These are phyloP conservation scores for Inga laurina DNA, from an alignment of 306 rosid species.

Conservation along the genomic window DNA sequence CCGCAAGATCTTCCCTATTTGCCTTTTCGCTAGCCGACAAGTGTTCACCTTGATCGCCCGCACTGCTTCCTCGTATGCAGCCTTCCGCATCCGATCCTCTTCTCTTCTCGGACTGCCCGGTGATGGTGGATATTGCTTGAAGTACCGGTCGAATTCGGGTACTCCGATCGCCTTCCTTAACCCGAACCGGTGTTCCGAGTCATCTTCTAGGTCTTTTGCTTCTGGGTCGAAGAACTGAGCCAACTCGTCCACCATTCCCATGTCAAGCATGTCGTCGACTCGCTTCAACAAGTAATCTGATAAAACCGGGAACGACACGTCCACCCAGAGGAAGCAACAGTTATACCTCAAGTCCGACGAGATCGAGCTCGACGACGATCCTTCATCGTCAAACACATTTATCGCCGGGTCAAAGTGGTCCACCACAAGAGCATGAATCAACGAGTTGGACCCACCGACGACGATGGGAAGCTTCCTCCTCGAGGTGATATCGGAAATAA, in stretches of 20 bases:
- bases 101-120: background rate
- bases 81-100: slow-evolving; percentile 43
- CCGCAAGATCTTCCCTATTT: slow-evolving; percentile 63
- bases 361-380: background rate
- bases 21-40: slow-evolving; percentile 66
- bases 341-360: slow-evolving; percentile 62
- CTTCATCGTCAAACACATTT: slow-evolving; percentile 44
- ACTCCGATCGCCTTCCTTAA: slow-evolving; percentile 87
- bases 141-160: slow-evolving; percentile 76
- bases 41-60: slow-evolving; percentile 75
- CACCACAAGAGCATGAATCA: slow-evolving; percentile 64
- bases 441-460: slow-evolving; percentile 90
- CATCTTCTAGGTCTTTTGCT: slow-evolving; percentile 1
- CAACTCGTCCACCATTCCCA: slow-evolving; percentile 85
- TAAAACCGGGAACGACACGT: slow-evolving; percentile 60
- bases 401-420: slow-evolving; percentile 48
- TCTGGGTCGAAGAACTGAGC: slow-evolving; percentile 64
- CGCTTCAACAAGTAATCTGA: slow-evolving; percentile 56
- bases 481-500: slow-evolving; percentile 38
- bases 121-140: slow-evolving; percentile 44
- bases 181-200: slow-evolving; percentile 42
- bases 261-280: slow-evolving; percentile 86
- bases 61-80: slow-evolving; percentile 72
- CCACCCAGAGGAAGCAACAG: slow-evolving; percentile 91
- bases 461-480: slow-evolving; percentile 62